Evolutionary conservation across 257 asterid genomes (phyloP), one percentile per base, ranked within the genome.

Genomic region (Avicennia marina): DNA sequence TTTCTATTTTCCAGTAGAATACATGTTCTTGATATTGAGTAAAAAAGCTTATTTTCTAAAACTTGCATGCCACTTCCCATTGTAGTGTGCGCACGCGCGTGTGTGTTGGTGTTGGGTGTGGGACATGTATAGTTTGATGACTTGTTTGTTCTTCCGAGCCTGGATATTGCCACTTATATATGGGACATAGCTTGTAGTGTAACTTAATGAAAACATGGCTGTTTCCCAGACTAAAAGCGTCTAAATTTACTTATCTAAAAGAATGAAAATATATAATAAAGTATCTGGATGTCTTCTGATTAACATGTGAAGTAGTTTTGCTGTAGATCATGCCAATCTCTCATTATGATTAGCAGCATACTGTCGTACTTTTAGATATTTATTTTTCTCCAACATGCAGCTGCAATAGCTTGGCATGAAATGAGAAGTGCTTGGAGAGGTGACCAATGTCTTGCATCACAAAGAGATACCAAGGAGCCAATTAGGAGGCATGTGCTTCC

Each of bases 341-440:
- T 6, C 45, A 16, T 31, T 46, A n/a, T 49, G 47, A 38, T 56
- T 48, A 20, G 18, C 9, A 31, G 61, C 15, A 17, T 7, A 4
- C n/a, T 40, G 7, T 45, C 19, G 12, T 34, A 7, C 58, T 42
- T 52, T 15, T 33, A 47, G 16, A 24, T 52, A 24, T 2, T 17
- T 45, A 58, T 6, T 19, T 36, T 47, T 18, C 32, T 20, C 59
- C 7, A 27, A 26, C 25, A 0, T 62, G 66, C 75, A 69, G 75
- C 75, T 0, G 56, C 66, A n/a, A 2, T 56, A 56, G 75, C 75
- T 13, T 69, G 75, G 75, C 70, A 69, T 25, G 75, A 69, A 43
- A 63, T 69, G 75, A 63, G 75, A 63, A 62, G 75, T 50, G 66
- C 70, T 33, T 69, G 75, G 75, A 63, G 69, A 56, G 66, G 74